phyloP scores from a whole-genome alignment of 2,329 filamentous ascomycete species.

The Sclerotiophoma versabilis region DNA sequence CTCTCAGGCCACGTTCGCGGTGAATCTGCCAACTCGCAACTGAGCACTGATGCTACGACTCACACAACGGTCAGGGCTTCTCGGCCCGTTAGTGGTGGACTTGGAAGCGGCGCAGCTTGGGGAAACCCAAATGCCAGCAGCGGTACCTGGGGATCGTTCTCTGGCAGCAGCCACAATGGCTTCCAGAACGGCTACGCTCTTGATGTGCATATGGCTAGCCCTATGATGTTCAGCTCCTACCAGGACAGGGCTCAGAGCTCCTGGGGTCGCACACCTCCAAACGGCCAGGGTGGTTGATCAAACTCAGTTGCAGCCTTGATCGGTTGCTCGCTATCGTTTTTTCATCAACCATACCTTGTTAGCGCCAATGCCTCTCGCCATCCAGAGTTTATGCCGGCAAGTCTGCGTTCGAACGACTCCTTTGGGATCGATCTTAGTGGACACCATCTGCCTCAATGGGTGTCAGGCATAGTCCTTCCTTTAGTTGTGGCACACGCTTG shows the following conservation, averaged over 20 bases:
- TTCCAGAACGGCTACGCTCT: constrained; percentile 26
- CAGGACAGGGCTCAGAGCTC: constrained; percentile 38
- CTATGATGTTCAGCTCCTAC: constrained; percentile 53
- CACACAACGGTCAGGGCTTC: constrained; percentile 24
- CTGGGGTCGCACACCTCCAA: constrained; percentile 46
- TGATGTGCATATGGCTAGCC: constrained; percentile 47
- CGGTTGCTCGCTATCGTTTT: constrained; percentile 4
- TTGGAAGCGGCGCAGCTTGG: constrained; percentile 44
- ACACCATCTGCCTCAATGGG: not conserved
- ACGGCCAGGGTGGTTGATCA: constrained; percentile 50
- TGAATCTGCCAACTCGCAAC: constrained; percentile 53
- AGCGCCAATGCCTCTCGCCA: not conserved
- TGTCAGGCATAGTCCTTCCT: not conserved
- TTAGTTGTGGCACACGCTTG: not conserved
- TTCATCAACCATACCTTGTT: not conserved
- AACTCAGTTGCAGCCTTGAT: not conserved
- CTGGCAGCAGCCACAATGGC: constrained; percentile 24
- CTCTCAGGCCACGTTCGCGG: constrained; percentile 52
- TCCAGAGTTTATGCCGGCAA: not conserved
- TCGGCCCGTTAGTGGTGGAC: constrained; percentile 37
- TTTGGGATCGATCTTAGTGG: not conserved
- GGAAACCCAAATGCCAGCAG: constrained; percentile 35
- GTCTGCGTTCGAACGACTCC: not conserved
- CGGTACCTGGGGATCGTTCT: constrained; percentile 33
- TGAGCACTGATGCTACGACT: constrained; percentile 40